Conservation (phyloP, 2,329 filamentous ascomycete genomes). For the Paramyrothecium sp. region DNA sequence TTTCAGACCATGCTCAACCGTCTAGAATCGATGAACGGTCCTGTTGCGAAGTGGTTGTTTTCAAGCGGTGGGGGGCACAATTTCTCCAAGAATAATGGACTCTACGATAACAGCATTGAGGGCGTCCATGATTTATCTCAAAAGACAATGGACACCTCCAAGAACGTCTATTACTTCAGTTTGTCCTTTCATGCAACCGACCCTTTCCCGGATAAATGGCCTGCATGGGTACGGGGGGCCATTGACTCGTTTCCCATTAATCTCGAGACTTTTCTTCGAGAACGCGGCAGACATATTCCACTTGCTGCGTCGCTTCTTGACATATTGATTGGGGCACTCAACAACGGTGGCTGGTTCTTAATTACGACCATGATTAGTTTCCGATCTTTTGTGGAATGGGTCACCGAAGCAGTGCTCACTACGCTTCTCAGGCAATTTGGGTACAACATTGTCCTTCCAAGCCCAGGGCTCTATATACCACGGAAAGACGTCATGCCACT, state of each 20-base stretch:
- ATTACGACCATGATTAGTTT: slow-evolving; percentile 4
- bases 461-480: slow-evolving; percentile 1
- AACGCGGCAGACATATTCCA: neutral
- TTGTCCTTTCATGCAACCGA: slow-evolving; percentile 5
- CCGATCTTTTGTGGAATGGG: slow-evolving; percentile 4
- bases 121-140: neutral
- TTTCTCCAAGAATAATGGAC: slow-evolving; percentile 1
- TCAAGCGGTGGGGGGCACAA: neutral
- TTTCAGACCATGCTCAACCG: slow-evolving; percentile 7
- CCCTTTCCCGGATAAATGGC: slow-evolving; percentile 3
- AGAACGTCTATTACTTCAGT: slow-evolving; percentile 5
- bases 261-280: slow-evolving; percentile 3
- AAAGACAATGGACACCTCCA: neutral
- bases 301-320: neutral
- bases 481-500: slow-evolving; percentile 5
- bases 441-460: slow-evolving; percentile 4
- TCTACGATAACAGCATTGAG: slow-evolving; percentile 6
- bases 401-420: slow-evolving; percentile 3
- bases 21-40: slow-evolving; percentile 3
- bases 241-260: slow-evolving; percentile 3
- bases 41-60: slow-evolving; percentile 5
- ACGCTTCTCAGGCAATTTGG: neutral
- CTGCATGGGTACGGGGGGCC: slow-evolving; percentile 1
- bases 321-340: neutral
- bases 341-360: neutral